Evolutionary conservation across 176 grass and related monocot genomes (phyloP).

Genomic region (Luzula sylvatica): DNA sequence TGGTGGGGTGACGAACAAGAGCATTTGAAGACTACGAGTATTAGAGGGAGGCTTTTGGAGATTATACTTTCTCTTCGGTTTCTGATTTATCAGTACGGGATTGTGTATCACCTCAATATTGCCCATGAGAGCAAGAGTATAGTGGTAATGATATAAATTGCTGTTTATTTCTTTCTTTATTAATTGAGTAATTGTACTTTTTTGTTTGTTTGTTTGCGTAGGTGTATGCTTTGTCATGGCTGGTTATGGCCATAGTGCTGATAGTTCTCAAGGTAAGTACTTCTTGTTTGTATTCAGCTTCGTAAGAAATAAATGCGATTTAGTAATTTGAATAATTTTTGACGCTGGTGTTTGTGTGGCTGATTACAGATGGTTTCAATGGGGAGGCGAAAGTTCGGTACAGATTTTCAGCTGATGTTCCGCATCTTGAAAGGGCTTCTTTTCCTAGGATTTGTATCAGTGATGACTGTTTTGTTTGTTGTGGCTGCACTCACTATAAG

Average conservation of each 20-base stretch:
- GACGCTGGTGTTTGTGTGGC: conserved; percentile 16
- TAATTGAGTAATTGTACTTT: neutral
- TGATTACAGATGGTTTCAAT: conserved; percentile 72
- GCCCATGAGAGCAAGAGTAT: conserved; percentile 48
- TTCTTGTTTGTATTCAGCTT: conserved; percentile 9
- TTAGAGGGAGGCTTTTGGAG: conserved; percentile 63
- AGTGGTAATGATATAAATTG: conserved; percentile 36
- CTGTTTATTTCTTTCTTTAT: neutral
- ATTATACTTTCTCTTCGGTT: conserved; percentile 83
- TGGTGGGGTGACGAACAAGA: conserved; percentile 83
- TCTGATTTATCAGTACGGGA: conserved; percentile 93
- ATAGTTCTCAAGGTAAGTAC: conserved; percentile 72
- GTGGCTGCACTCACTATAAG: conserved; percentile 48
- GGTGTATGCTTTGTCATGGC: conserved; percentile 91
- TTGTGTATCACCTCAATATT: conserved; percentile 93
- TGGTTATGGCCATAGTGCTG: conserved; percentile 86
- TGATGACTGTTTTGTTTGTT: conserved; percentile 73
- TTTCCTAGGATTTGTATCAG: conserved; percentile 73
- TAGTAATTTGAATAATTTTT: conserved; percentile 1
- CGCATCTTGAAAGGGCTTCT: conserved; percentile 87
- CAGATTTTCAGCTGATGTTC: conserved; percentile 83
- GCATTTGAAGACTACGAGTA: conserved; percentile 58
- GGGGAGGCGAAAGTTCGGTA: conserved; percentile 51
- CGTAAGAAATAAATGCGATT: neutral
- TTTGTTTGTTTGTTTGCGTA: conserved; percentile 23